Conservation (phyloP, 192 early-diverging fungal species). For the Funneliformis geosporum region DNA sequence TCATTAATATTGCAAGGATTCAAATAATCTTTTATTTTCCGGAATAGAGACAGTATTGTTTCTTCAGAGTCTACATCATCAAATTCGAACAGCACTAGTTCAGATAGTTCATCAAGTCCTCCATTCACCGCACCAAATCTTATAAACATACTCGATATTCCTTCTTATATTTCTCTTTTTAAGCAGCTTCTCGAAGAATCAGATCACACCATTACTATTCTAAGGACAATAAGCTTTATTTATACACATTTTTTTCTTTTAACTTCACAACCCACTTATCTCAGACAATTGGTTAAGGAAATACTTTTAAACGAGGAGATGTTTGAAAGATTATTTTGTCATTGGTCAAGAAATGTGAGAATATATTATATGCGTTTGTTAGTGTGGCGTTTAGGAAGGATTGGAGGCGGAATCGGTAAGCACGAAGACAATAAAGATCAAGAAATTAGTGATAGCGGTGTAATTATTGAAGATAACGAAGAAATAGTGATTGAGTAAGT, state of each 20-base stretch:
- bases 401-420: slow-evolving; percentile 14
- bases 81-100: slow-evolving; percentile 23
- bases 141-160: slow-evolving; percentile 38
- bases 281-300: slow-evolving; percentile 42
- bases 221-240: slow-evolving; percentile 51
- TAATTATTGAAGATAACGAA: slow-evolving; percentile 9
- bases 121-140: slow-evolving; percentile 28
- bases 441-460: slow-evolving; percentile 2
- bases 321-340: slow-evolving; percentile 52
- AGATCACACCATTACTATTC: slow-evolving; percentile 51
- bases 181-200: slow-evolving; percentile 42
- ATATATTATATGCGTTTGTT: slow-evolving; percentile 50
- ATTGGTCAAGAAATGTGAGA: slow-evolving; percentile 54
- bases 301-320: slow-evolving; percentile 40
- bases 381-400: slow-evolving; percentile 48
- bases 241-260: slow-evolving; percentile 53
- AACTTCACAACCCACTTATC: slow-evolving; percentile 38
- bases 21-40: neutral
- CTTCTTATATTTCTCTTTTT: slow-evolving; percentile 45
- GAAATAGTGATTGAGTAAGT: slow-evolving; percentile 21
- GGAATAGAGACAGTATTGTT: slow-evolving; percentile 35
- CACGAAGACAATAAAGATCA: slow-evolving; percentile 1
- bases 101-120: slow-evolving; percentile 26
- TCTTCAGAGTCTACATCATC: slow-evolving; percentile 30
- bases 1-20: neutral